Conservation (phyloP, 2,329 filamentous ascomycete genomes). For the Fusarium udum region DNA sequence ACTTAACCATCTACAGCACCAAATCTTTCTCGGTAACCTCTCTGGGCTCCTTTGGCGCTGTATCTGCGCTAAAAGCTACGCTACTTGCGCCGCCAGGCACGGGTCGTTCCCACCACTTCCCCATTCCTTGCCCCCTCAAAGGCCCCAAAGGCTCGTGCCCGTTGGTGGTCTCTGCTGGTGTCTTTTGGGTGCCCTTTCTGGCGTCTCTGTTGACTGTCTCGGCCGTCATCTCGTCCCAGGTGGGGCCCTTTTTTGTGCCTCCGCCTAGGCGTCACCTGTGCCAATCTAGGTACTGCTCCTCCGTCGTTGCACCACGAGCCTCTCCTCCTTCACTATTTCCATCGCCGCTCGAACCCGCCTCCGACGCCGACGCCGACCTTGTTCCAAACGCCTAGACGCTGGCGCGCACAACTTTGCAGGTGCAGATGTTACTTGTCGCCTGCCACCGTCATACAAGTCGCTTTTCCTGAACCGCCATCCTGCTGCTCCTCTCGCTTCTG, state of each 20-base stretch:
- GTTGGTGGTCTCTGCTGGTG: slow-evolving; percentile 38
- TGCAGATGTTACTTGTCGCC: slow-evolving; percentile 45
- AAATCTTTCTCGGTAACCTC: slow-evolving; percentile 22
- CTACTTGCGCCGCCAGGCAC: slow-evolving; percentile 45
- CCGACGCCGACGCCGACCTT: slow-evolving; percentile 33
- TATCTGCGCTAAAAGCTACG: slow-evolving; percentile 42
- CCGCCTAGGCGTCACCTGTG: slow-evolving; percentile 46
- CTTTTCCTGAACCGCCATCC: slow-evolving; percentile 40
- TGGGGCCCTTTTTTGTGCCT: slow-evolving; percentile 46
- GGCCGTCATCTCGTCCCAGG: slow-evolving; percentile 47
- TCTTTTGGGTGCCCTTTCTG: slow-evolving; percentile 35
- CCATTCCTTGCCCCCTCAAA: slow-evolving; percentile 37
- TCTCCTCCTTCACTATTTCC: slow-evolving; percentile 43
- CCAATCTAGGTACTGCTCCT: slow-evolving; percentile 46
- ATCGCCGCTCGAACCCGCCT: slow-evolving; percentile 39
- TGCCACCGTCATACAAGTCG: slow-evolving; percentile 43
- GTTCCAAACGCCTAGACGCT: slow-evolving; percentile 42
- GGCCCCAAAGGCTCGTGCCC: slow-evolving; percentile 43
- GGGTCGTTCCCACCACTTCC: slow-evolving; percentile 44
- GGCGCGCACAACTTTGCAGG: slow-evolving; percentile 42
- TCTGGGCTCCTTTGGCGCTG: slow-evolving; percentile 39
- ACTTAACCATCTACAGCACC: slow-evolving; percentile 7
- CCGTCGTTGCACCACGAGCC: slow-evolving; percentile 46
- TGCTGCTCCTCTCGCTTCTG: slow-evolving; percentile 31
- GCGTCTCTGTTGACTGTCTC: slow-evolving; percentile 43